These are phyloP conservation scores for Blakeslea trispora DNA, from an alignment of 371 early-diverging fungal species.

Conservation along the genomic window DNA sequence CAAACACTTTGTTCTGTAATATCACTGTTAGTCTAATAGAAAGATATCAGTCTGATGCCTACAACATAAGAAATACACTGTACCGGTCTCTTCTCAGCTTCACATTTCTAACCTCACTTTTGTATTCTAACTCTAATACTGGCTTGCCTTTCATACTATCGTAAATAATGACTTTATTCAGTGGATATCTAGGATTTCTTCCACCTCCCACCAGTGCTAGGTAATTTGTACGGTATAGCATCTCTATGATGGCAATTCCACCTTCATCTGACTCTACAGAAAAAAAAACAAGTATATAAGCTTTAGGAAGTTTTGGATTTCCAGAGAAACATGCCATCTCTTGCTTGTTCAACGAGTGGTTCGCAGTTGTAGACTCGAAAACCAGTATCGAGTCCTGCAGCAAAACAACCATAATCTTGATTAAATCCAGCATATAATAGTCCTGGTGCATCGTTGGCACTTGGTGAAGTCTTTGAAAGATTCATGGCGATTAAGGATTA, in stretches of 20 bases:
- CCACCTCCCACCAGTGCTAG: conserved; percentile 97
- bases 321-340: conserved; percentile 58
- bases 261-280: conserved; percentile 78
- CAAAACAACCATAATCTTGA: conserved; percentile 92
- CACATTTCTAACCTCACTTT: conserved; percentile 80
- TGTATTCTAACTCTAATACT: conserved; percentile 80
- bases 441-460: conserved; percentile 56
- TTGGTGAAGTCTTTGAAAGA: conserved; percentile 54
- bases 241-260: conserved; percentile 90
- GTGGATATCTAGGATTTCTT: conserved; percentile 81
- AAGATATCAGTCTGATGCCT: too few species aligned
- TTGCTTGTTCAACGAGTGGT: conserved; percentile 83
- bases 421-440: conserved; percentile 70
- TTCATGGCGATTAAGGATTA: conserved; percentile 40
- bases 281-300: background rate
- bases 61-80: conserved; percentile 6
- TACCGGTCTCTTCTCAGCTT: conserved; percentile 81
- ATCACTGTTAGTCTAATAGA: conserved; percentile 74
- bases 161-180: conserved; percentile 91
- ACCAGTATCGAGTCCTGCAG: conserved; percentile 88
- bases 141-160: conserved; percentile 78
- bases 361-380: conserved; percentile 95
- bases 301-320: too few species aligned
- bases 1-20: conserved; percentile 77
- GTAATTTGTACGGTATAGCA: conserved; percentile 93